These are phyloP conservation scores for Gossypium davidsonii DNA, from an alignment of 441 rosid genomes.

Conservation along the genomic window DNA sequence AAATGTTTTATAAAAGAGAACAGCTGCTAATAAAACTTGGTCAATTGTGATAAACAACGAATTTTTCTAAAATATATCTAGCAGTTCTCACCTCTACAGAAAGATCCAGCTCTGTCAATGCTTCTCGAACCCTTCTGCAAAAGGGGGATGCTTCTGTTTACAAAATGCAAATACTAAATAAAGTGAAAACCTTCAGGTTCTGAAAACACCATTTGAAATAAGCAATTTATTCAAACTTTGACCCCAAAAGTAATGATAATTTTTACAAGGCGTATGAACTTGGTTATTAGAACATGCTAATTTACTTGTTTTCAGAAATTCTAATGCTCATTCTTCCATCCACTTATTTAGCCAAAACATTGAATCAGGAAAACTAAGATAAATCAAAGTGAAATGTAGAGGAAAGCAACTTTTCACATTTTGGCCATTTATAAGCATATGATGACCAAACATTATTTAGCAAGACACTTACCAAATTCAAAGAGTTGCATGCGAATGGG, in stretches of 20 bases:
- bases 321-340: background rate
- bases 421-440: background rate
- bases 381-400: background rate
- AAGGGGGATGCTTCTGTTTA: slow-evolving; percentile 80
- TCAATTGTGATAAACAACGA: background rate
- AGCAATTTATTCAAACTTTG: background rate
- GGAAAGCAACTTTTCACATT: background rate
- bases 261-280: background rate
- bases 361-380: background rate
- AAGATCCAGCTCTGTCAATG: slow-evolving; percentile 80
- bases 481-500: slow-evolving; percentile 52
- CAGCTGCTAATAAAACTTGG: background rate
- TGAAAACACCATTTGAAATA: slow-evolving; percentile 1
- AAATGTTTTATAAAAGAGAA: background rate
- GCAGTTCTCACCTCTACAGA: slow-evolving; percentile 48
- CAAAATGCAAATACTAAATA: slow-evolving; percentile 10
- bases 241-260: background rate
- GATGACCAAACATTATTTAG: background rate
- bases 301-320: background rate
- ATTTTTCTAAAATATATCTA: background rate
- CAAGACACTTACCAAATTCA: slow-evolving; percentile 55
- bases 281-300: background rate
- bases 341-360: background rate
- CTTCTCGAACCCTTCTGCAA: slow-evolving; percentile 81
- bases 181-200: background rate